These are phyloP conservation scores for Ogataea henricii DNA, from an alignment of 805 yeast genomes.

Conservation along the genomic window DNA sequence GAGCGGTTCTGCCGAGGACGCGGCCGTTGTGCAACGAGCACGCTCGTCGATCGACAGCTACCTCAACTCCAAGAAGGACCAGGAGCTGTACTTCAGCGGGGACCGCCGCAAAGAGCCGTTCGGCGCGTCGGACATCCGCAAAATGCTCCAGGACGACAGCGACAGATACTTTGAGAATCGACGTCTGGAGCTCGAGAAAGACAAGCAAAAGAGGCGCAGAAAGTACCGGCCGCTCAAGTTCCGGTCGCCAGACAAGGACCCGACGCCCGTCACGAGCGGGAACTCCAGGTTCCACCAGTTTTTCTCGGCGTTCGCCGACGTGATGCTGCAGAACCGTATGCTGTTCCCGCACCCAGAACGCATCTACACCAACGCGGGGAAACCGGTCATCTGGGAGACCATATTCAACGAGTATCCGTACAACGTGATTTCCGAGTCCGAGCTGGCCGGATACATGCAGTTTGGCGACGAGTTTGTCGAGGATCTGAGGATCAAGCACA, in stretches of 20 bases:
- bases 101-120: slow-evolving; percentile 14
- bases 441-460: slow-evolving; percentile 20
- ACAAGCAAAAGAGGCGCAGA: background rate
- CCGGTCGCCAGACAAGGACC: background rate
- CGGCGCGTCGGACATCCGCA: slow-evolving; percentile 15
- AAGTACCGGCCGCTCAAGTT: slow-evolving; percentile 2
- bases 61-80: slow-evolving; percentile 8
- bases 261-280: slow-evolving; percentile 8
- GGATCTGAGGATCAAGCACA: slow-evolving; percentile 50
- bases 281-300: slow-evolving; percentile 3
- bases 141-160: slow-evolving; percentile 16
- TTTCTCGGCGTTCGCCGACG: slow-evolving; percentile 14
- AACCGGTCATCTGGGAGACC: slow-evolving; percentile 27
- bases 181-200: slow-evolving; percentile 8
- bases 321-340: slow-evolving; percentile 14
- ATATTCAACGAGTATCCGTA: slow-evolving; percentile 20
- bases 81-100: slow-evolving; percentile 16
- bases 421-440: slow-evolving; percentile 18
- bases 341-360: slow-evolving; percentile 26
- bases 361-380: slow-evolving; percentile 17
- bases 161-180: slow-evolving; percentile 16
- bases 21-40: slow-evolving; percentile 7
- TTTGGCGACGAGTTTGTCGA: slow-evolving; percentile 43
- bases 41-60: slow-evolving; percentile 9
- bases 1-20: slow-evolving; percentile 9